Evolutionary conservation across 2,329 filamentous ascomycete genomes (phyloP), one percentile per base, ranked within the genome.

Genomic region (Claviceps capensis): DNA sequence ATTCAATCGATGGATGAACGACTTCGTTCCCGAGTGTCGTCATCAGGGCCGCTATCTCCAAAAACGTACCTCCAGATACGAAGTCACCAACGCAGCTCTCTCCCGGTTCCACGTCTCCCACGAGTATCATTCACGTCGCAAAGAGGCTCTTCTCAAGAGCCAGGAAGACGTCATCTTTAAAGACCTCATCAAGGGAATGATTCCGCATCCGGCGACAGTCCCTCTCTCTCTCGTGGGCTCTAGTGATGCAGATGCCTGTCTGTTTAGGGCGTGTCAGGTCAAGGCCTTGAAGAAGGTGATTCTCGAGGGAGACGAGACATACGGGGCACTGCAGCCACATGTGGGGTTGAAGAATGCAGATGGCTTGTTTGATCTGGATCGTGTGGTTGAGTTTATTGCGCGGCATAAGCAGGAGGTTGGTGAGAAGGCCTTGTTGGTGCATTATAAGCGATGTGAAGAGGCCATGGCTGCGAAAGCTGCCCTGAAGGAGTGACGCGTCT

Each of bases 1-100:
- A 30, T 88, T 81, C 61, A 68, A 69, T 2, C 62, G 63, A 5
- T 90, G 84, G 75, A 63, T 83, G 4, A 71, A 82, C 1, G 77
- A 82, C 5, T 88, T 79, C 55, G 64, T 85, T n/a, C 79, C 81
- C 0, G 60, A 59, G 2, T 76, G 77, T 53, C 67, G 71, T 1
- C 65, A 65, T 1, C 53, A 70, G 23, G 68, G 67, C 0, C 64
- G 64, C 1, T 73, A 70, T 52, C 48, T 60, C 1, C 48, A 55
- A 22, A 58, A 55, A 36, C 58, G 48, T 0, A 56, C 60, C 1
- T 64, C 62, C 2, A 68, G 81, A 22, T 65, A 74, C 6, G 50
- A 69, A 4, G 69, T 84, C 1, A 72, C 74, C 0, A 59, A 72
- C 0, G 72, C 79, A 48, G 81, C 78, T 0, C 73, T 86, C 30